These are phyloP conservation scores for Hippophae tibetana DNA, from an alignment of 306 rosid species.

Conservation along the genomic window DNA sequence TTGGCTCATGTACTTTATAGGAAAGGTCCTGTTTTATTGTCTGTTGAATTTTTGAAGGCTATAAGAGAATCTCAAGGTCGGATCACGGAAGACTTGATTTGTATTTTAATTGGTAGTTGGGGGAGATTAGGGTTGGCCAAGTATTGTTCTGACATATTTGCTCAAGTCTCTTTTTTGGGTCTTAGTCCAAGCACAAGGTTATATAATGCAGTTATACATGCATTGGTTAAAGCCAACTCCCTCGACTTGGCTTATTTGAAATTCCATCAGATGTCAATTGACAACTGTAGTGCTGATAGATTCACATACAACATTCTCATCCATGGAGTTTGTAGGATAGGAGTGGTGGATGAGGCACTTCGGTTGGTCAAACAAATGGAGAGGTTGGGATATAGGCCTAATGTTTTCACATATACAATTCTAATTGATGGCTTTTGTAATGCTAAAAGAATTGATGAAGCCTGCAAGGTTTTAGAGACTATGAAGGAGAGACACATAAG, in stretches of 20 bases:
- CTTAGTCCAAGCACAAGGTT: slow-evolving; percentile 57
- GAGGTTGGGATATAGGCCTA: slow-evolving; percentile 47
- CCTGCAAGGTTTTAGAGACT: slow-evolving; percentile 44
- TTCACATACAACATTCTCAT: slow-evolving; percentile 71
- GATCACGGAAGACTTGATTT: slow-evolving; percentile 51
- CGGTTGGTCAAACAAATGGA: slow-evolving; percentile 72
- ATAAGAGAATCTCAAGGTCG: slow-evolving; percentile 38
- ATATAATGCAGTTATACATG: slow-evolving; percentile 78
- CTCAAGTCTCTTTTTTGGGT: slow-evolving; percentile 56
- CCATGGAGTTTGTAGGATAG: slow-evolving; percentile 69
- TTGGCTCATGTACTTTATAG: slow-evolving; percentile 27
- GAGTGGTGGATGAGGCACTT: slow-evolving; percentile 82
- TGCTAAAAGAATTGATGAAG: slow-evolving; percentile 63
- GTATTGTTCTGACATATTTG: slow-evolving; percentile 57
- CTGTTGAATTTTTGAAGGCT: slow-evolving; percentile 49
- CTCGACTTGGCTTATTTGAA: slow-evolving; percentile 75
- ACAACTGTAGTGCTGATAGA: slow-evolving; percentile 64
- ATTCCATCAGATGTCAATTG: slow-evolving; percentile 65
- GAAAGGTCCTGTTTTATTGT: slow-evolving; percentile 57
- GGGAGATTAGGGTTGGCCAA: slow-evolving; percentile 77
- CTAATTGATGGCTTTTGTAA: slow-evolving; percentile 74
- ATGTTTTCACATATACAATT: slow-evolving; percentile 68
- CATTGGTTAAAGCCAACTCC: slow-evolving; percentile 69
- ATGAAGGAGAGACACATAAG: slow-evolving; percentile 56
- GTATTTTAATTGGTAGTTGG: slow-evolving; percentile 65